Evolutionary conservation across 78 protist species (phyloP), one percentile per base, ranked within the genome.

Genomic region (Protostelium mycophagum): DNA sequence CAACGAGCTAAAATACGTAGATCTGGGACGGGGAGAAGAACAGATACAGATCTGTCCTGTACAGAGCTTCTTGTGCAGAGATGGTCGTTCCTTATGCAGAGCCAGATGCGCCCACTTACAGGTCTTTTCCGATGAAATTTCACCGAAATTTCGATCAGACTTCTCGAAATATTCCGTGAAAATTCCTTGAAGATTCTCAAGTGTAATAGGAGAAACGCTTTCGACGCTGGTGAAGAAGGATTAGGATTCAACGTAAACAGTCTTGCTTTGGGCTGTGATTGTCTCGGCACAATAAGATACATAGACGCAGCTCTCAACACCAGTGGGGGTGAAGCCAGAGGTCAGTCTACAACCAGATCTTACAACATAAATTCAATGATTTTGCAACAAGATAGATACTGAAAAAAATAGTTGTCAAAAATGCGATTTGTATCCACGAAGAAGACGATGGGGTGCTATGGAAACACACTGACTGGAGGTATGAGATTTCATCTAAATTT

Each of bases 221-320:
- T 87, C 89, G 89, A 87, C 31, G 89, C 84, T 16, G 89, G 86
- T 5, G 89, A 87, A 36, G 83, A 87, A 16, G 89, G 89, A 5
- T 35, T 87, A 1, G 89, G 89, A 31, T 37, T 34, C 86, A 51
- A 73, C 84, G 83, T 63, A 5, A 10, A 87, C 84, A 35, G 63
- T 35, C 51, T 87, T 28, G 9, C 37, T 0, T 28, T 36, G 5
- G 89, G 89, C 37, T 87, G 89, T 36, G 89, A 87, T 36, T 87
- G 89, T 36, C 28, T 35, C 38, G 83, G 83, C 31, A 1, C 16
- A 34, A 36, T 36, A 28, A 34, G 31, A 23, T 87, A 36, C 51
- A 51, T 87, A 31, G 84, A 87, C 31, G 83, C 89, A 51, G 73
- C 73, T 25, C 73, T 51, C 73, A 51, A 51, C 16, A 51, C 73